Conservation (phyloP, 345 rosid species). For the Brassica carinata region DNA sequence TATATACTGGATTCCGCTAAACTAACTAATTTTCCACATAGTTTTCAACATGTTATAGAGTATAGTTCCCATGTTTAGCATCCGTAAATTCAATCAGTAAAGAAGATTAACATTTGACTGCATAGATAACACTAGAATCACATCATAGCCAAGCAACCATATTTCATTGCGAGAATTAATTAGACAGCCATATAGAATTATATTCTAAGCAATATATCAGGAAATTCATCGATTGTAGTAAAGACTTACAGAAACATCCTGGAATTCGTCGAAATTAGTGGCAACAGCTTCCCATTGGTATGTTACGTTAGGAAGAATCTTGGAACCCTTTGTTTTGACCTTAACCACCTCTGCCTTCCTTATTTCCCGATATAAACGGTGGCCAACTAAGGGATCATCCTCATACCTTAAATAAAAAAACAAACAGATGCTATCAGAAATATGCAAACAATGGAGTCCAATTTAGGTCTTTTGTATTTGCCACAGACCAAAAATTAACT, state of each 20-base stretch:
- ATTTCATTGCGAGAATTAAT: neutral
- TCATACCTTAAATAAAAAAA: conserved; percentile 75
- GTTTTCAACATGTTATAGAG: conserved; percentile 12
- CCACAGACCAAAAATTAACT: conserved; percentile 77
- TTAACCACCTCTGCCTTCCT: conserved; percentile 80
- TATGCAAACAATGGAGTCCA: conserved; percentile 16
- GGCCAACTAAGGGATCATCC: conserved; percentile 88
- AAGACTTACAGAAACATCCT: conserved; percentile 72
- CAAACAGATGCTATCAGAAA: conserved; percentile 27
- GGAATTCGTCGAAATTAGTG: conserved; percentile 93
- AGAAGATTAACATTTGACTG: conserved; percentile 15
- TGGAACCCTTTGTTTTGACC: conserved; percentile 82
- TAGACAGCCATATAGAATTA: conserved; percentile 6
- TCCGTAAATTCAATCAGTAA: conserved; percentile 8
- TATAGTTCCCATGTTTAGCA: conserved; percentile 2
- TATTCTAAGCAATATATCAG: neutral
- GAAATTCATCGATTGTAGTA: neutral
- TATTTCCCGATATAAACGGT: conserved; percentile 92
- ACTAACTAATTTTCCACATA: neutral
- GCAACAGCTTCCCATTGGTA: conserved; percentile 99
- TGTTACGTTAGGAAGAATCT: conserved; percentile 61
- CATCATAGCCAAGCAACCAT: conserved; percentile 29
- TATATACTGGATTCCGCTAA: neutral
- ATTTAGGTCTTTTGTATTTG: conserved; percentile 12
- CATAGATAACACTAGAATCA: conserved; percentile 19